Evolutionary conservation across 1,139 yeast species (phyloP), one percentile per base, ranked within the genome.

Genomic region (Wickerhamiella infanticola): DNA sequence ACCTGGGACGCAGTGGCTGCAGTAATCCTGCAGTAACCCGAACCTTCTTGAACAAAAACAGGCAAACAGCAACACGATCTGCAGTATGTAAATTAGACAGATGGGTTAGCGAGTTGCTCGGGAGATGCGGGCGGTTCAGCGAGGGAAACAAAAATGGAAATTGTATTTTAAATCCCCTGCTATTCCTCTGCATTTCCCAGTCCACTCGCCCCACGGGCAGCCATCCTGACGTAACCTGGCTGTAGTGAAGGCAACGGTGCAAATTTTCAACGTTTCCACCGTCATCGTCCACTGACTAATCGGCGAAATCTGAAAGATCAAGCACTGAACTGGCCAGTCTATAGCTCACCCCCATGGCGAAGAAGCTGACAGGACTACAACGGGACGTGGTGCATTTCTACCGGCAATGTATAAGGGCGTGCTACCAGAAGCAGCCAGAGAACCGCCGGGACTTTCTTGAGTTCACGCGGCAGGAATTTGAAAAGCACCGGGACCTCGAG

Each of bases 381-480:
- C 48, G 42, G 33, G 58, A 55, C 43, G 60, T 59, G 48, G 47
- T 66, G 38, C 49, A 52, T 8, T 57, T 67, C 24, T 67, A 66
- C 51, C 59, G 69, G 7, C 51, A 53, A 40, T 63, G 69, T 48
- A 52, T 67, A 8, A 58, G 70, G 7, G 61, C 57, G 24, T 55
- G 61, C 5, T 51, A 57, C 46, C 52, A 51, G 35, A 67, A 67
- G 50, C 67, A 68, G 3, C 49, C 36, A 7, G 62, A 55, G 5
- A 51, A 53, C n/a, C 58, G 49, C 44, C 50, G 47, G 5, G 57
- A 57, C 40, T 65, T 63, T 49, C 48, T 52, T 11, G 45, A 41
- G 3, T 73, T 64, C 55, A 60, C 73, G 6, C 69, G 79, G 42
- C 59, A 56, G 9, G 94, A 84, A 58, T 90, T 90, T 59, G 66